These are phyloP conservation scores for Fulvia fulva DNA, from an alignment of 2,329 filamentous ascomycete species.

Conservation along the genomic window DNA sequence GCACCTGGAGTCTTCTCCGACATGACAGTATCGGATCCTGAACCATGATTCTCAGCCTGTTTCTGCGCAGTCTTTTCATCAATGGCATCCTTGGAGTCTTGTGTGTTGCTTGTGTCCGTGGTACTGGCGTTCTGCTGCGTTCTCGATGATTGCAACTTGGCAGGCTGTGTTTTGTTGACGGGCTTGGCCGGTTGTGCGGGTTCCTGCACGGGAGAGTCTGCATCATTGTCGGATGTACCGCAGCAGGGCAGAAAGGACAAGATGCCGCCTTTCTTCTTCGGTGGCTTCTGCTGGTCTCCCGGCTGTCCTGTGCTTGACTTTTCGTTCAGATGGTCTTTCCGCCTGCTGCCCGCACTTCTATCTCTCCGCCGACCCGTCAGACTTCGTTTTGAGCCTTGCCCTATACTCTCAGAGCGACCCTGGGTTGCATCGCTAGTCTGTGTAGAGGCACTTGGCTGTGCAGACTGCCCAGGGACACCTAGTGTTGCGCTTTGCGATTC, in stretches of 20 bases:
- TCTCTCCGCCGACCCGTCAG: slow-evolving; percentile 44
- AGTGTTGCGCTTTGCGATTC: slow-evolving; percentile 12
- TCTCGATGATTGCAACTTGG: slow-evolving; percentile 51
- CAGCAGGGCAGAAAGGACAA: slow-evolving; percentile 63
- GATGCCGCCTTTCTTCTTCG: slow-evolving; percentile 41
- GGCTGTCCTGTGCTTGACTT: slow-evolving; percentile 37
- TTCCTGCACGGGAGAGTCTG: slow-evolving; percentile 53
- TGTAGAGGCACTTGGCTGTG: background rate
- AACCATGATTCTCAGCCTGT: slow-evolving; percentile 11
- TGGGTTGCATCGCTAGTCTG: slow-evolving; percentile 1
- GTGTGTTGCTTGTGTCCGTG: slow-evolving; percentile 40
- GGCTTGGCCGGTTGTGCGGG: slow-evolving; percentile 47
- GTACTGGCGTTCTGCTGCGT: slow-evolving; percentile 41
- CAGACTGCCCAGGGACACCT: slow-evolving; percentile 11
- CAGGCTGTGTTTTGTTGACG: slow-evolving; percentile 35
- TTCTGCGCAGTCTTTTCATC: slow-evolving; percentile 39
- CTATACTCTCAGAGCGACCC: slow-evolving; percentile 41
- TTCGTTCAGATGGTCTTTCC: slow-evolving; percentile 40
- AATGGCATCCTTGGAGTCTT: slow-evolving; percentile 43
- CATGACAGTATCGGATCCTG: slow-evolving; percentile 11
- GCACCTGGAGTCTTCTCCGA: slow-evolving; percentile 19
- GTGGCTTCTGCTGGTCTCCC: slow-evolving; percentile 32
- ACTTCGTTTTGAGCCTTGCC: slow-evolving; percentile 44
- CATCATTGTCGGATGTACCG: slow-evolving; percentile 57
- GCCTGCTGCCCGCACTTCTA: slow-evolving; percentile 45